phyloP scores from a whole-genome alignment of 1,284 basidiomycete genomes.

The Sanghuangporus baumii region DNA sequence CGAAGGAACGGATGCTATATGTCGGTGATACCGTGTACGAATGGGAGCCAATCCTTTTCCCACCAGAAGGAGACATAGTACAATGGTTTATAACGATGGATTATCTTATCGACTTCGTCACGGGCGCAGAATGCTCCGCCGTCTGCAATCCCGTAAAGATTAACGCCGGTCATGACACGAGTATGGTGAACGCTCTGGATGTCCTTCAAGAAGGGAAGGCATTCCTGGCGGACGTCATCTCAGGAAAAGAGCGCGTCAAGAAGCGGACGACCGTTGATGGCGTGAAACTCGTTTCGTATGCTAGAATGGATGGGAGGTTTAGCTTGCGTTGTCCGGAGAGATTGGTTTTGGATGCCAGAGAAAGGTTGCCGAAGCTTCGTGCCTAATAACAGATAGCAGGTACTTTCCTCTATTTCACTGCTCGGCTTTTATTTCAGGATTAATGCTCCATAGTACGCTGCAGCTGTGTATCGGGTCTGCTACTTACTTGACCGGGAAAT shows the following conservation, averaged over 20 bases:
- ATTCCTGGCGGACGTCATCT: constrained; percentile 44
- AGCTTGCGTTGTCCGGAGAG: constrained; percentile 45
- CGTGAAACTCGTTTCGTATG: constrained; percentile 38
- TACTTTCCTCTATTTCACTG: not conserved
- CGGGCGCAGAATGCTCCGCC: constrained; percentile 20
- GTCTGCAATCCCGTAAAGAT: constrained; percentile 31
- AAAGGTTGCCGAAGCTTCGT: not conserved
- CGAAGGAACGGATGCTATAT: constrained; percentile 42
- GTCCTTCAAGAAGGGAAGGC: constrained; percentile 35
- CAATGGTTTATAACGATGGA: constrained; percentile 42
- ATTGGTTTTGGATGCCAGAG: constrained; percentile 35
- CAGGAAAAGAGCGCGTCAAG: constrained; percentile 34
- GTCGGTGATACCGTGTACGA: constrained; percentile 54
- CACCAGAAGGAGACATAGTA: constrained; percentile 43
- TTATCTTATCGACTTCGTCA: constrained; percentile 36
- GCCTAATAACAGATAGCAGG: not conserved
- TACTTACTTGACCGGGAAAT: too few species aligned
- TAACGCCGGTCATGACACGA: constrained; percentile 45
- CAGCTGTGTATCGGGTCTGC: too few species aligned
- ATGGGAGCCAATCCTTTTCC: constrained; percentile 47
- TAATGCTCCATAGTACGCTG: not conserved
- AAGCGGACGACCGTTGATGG: constrained; percentile 31
- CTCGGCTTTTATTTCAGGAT: not conserved
- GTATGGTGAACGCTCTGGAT: constrained; percentile 36
- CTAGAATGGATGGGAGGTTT: constrained; percentile 37